A percentile compares a stretch with the other conserved stretches of the same genome.
Conservation (phyloP, 345 rosid genomes). For the Stellera chamaejasme region DNA sequence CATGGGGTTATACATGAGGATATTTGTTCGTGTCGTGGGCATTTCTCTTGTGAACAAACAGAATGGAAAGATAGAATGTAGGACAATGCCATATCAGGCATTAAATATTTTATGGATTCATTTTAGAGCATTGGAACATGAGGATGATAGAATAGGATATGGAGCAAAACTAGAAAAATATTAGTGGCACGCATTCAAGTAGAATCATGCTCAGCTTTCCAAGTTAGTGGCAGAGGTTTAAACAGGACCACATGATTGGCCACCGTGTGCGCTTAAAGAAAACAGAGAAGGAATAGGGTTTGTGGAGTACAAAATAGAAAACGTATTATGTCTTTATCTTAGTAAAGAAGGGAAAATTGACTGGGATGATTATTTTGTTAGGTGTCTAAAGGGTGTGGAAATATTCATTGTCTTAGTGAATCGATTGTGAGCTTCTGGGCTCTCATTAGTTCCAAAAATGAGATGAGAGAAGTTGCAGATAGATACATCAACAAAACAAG, state of each 20-base stretch:
- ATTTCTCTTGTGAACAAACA: constrained; percentile 14
- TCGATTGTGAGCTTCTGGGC: no score
- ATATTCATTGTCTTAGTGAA: neutral
- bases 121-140: constrained; percentile 34
- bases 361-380: neutral
- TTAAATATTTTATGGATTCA: constrained; percentile 16
- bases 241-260: constrained; percentile 24
- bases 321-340: neutral
- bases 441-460: no score
- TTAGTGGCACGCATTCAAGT: constrained; percentile 18
- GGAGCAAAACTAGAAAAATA: constrained; percentile 11
- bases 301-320: neutral
- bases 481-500: no score
- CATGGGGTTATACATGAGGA: neutral
- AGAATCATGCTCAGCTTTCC: neutral
- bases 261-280: neutral
- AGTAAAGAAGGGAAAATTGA: neutral
- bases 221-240: constrained; percentile 19
- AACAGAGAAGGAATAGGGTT: neutral
- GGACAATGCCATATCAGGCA: constrained; percentile 18
- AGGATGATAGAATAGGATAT: constrained; percentile 11
- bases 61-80: constrained; percentile 22
- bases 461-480: no score
- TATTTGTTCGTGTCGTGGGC: constrained; percentile 9
- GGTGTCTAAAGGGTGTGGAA: neutral